Evolutionary conservation across 2,329 filamentous ascomycete genomes (phyloP).

Genomic region (Aspergillus floridensis): DNA sequence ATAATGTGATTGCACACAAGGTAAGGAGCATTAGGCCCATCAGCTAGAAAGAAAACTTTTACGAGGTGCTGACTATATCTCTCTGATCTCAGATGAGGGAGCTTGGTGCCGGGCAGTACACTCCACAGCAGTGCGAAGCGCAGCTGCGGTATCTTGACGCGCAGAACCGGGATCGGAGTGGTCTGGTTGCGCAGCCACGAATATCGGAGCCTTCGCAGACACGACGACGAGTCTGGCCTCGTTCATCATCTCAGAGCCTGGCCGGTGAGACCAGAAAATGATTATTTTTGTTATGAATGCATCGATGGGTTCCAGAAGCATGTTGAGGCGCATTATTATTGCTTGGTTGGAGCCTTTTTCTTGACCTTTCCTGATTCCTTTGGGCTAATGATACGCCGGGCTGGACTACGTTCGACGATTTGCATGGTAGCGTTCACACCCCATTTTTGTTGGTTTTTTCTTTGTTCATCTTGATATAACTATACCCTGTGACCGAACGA

Average conservation of each 20-base stretch:
- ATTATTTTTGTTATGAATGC: neutral
- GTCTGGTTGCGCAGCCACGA: slow-evolving; percentile 17
- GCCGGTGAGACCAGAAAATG: slow-evolving; percentile 1
- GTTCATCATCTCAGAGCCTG: slow-evolving; percentile 3
- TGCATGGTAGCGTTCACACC: neutral
- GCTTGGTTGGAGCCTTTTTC: neutral
- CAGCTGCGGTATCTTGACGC: slow-evolving; percentile 30
- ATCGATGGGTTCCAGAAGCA: neutral
- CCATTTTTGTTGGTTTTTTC: neutral
- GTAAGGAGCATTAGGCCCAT: slow-evolving; percentile 19
- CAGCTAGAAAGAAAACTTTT: neutral
- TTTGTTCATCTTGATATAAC: neutral
- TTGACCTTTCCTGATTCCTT: neutral
- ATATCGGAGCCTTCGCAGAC: slow-evolving; percentile 24
- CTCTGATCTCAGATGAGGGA: slow-evolving; percentile 30
- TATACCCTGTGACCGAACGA: slow-evolving; percentile 7
- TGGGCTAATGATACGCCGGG: slow-evolving; percentile 1
- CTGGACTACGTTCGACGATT: neutral
- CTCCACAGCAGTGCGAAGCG: slow-evolving; percentile 36
- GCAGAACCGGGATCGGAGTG: slow-evolving; percentile 18
- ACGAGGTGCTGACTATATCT: neutral
- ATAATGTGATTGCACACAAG: slow-evolving; percentile 39
- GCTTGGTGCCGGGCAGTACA: slow-evolving; percentile 35
- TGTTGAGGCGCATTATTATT: slow-evolving; percentile 3
- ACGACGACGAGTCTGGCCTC: slow-evolving; percentile 15